A percentile compares a stretch with the other conserved stretches of the same genome.
These are phyloP conservation scores for Plenodomus biglobosus DNA, from an alignment of 2,329 filamentous ascomycete genomes.

Conservation along the genomic window DNA sequence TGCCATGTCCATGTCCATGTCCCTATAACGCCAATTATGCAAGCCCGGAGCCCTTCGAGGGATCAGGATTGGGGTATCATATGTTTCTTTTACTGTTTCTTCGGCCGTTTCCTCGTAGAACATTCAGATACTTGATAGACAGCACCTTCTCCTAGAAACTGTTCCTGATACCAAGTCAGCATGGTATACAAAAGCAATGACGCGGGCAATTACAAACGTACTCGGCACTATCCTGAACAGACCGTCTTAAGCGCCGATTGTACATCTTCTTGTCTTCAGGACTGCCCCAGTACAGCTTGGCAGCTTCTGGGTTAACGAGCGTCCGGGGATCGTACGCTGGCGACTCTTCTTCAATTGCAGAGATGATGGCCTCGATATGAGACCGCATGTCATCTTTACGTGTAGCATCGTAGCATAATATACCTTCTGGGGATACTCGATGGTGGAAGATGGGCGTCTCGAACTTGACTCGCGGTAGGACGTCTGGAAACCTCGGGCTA, in stretches of 20 bases:
- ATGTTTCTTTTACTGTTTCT: conserved; percentile 22
- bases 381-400: conserved; percentile 74
- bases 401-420: conserved; percentile 73
- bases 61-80: conserved; percentile 31
- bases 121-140: background rate
- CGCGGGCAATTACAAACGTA: conserved; percentile 22
- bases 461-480: conserved; percentile 81
- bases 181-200: background rate
- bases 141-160: conserved; percentile 20
- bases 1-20: conserved; percentile 13
- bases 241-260: conserved; percentile 75
- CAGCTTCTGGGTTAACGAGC: conserved; percentile 81
- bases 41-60: conserved; percentile 18
- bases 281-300: conserved; percentile 82
- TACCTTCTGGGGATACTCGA: conserved; percentile 76
- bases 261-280: conserved; percentile 80
- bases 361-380: conserved; percentile 82
- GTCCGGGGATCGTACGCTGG: conserved; percentile 89
- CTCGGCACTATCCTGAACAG: conserved; percentile 62
- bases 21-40: conserved; percentile 27
- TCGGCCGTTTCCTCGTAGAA: conserved; percentile 16
- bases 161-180: conserved; percentile 14
- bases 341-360: conserved; percentile 80
- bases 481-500: conserved; percentile 81
- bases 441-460: conserved; percentile 86